A percentile compares a stretch with the other conserved stretches of the same genome.
Evolutionary conservation across 345 rosid genomes (phyloP).

Genomic region (Brassica rapa): DNA sequence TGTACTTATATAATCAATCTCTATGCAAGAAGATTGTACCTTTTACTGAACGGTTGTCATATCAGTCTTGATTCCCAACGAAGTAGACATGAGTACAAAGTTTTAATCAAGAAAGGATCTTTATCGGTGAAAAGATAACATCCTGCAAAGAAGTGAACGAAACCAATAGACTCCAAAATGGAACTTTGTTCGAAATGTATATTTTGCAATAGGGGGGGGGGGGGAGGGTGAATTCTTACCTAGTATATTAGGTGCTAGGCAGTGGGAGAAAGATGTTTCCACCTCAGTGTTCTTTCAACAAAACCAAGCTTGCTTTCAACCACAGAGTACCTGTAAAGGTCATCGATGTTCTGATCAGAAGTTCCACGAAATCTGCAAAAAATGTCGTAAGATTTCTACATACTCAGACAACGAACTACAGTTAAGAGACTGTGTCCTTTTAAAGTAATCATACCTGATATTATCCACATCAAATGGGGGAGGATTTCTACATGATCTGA

Average conservation of each 20-base stretch:
- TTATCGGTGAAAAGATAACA: not conserved
- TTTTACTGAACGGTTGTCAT: constrained; percentile 34
- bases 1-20: not conserved
- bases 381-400: no score
- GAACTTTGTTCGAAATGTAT: not conserved
- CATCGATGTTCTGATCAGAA: constrained; percentile 81
- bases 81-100: not conserved
- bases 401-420: not conserved
- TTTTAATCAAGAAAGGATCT: not conserved
- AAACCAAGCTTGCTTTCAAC: constrained; percentile 77
- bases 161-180: no score
- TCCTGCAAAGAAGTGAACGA: not conserved
- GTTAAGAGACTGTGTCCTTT: not conserved
- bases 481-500: not conserved
- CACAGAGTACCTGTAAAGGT: constrained; percentile 83
- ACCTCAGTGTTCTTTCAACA: constrained; percentile 82
- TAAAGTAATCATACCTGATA: not conserved
- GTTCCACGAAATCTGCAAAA: no score
- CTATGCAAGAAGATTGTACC: constrained; percentile 47
- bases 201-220: not conserved
- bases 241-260: constrained; percentile 54
- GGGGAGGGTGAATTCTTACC: constrained; percentile 19
- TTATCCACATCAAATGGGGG: not conserved
- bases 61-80: not conserved
- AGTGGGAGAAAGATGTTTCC: constrained; percentile 67